Evolutionary conservation across 2,329 filamentous ascomycete species (phyloP), one percentile per base, ranked within the genome.

Genomic region (Neonectria faginata): DNA sequence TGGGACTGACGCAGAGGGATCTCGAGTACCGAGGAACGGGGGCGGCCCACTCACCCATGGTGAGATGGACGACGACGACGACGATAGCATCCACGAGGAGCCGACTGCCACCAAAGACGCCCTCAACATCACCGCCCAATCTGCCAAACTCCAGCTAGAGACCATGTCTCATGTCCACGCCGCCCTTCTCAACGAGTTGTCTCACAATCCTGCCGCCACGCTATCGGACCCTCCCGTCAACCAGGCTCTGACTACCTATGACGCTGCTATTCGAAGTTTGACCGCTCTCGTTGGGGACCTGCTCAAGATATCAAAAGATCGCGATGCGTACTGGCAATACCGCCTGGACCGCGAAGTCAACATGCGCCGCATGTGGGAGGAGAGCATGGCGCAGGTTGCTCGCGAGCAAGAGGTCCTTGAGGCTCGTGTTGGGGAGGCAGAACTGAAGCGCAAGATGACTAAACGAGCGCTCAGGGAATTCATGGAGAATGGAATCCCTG

Each of bases 301-400:
- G 9, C 84, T 97, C 51, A 93, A 94, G 55, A 98, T 99, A 74
- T 95, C 94, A 9, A 91, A 92, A 73, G 96, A 99, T 76, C 91
- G 97, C 56, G 96, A 99, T 79, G 90, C 93, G 0, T 97, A 97
- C 77, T 99, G 96, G 96, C 95, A 98, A 78, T 97, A 97, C 76
- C 90, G 94, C 14, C 84, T 99, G 44, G 94, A 97, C 71, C 91
- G 94, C 58, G 96, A 99, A 80, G 90, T 91, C 47, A 93, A 97
- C 76, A 91, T 98, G 81, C 89, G 96, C 41, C 91, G 92, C 64
- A 92, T 99, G 89, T 99, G 96, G 96, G 96, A 99, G 80, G 96
- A 99, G 74, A 98, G 94, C 79, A 97, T 99, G 96, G 94, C 96
- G 10, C 90, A 94, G 73, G 92, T 99, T n/a, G 96, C 94, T 18